phyloP scores from a whole-genome alignment of 306 rosid species.

The Clitoria ternatea region DNA sequence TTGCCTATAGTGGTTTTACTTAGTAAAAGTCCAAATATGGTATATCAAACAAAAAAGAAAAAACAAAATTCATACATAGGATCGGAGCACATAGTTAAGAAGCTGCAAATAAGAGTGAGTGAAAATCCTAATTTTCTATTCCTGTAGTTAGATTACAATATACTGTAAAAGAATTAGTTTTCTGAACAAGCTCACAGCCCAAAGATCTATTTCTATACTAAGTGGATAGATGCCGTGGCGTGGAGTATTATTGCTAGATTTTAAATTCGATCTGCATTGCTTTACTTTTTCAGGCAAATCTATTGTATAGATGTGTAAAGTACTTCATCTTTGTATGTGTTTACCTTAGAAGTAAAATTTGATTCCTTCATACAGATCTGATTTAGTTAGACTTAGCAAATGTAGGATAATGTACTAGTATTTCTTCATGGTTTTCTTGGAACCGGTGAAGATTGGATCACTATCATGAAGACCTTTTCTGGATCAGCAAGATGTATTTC shows the following conservation, averaged over 20 bases:
- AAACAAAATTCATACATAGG: too few species aligned
- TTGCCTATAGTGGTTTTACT: too few species aligned
- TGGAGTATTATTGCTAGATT: conserved; percentile 16
- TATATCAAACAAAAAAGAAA: too few species aligned
- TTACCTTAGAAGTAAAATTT: neutral
- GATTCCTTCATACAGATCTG: conserved; percentile 25
- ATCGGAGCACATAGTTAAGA: neutral
- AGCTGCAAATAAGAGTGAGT: neutral
- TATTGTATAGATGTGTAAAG: conserved; percentile 11
- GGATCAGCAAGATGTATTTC: conserved; percentile 83
- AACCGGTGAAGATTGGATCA: conserved; percentile 82
- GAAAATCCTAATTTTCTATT: neutral
- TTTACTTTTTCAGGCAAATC: neutral
- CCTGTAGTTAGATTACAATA: neutral
- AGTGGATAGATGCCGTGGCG: conserved; percentile 5
- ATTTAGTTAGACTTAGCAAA: conserved; percentile 30
- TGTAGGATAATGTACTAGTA: conserved; percentile 68
- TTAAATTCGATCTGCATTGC: neutral
- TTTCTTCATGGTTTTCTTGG: conserved; percentile 99
- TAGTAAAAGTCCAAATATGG: too few species aligned
- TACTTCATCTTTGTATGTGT: neutral
- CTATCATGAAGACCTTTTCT: conserved; percentile 75
- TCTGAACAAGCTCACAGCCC: neutral
- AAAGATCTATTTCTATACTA: neutral
- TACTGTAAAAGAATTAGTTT: neutral